Evolutionary conservation across 768 basidiomycete species (phyloP).

Genomic region (Lactifluus piperatus): DNA sequence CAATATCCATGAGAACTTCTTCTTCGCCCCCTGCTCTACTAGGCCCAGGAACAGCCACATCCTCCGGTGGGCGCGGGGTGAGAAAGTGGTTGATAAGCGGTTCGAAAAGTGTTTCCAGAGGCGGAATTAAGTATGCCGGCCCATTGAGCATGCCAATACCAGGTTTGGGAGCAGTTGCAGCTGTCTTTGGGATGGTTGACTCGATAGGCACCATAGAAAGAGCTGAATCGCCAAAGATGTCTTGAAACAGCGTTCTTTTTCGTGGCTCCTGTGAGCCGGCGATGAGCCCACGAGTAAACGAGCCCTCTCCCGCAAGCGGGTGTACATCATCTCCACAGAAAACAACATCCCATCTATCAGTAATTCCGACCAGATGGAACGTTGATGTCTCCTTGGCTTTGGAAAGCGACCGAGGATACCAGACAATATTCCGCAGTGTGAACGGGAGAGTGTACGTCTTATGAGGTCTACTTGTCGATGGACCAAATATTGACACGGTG

Average conservation of each 20-base stretch:
- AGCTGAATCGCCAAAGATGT: constrained; percentile 81
- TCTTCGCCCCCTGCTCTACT: constrained; percentile 25
- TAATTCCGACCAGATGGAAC: constrained; percentile 64
- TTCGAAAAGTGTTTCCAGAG: constrained; percentile 64
- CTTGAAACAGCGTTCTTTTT: constrained; percentile 68
- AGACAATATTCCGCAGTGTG: constrained; percentile 42
- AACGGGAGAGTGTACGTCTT: constrained; percentile 48
- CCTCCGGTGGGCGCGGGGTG: constrained; percentile 24
- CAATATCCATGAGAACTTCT: constrained; percentile 26
- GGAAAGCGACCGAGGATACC: constrained; percentile 30
- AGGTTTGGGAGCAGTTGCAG: constrained; percentile 23
- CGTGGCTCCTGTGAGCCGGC: constrained; percentile 25
- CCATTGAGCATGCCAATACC: constrained; percentile 49
- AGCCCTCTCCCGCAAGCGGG: constrained; percentile 35
- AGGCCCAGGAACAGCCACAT: constrained; percentile 8
- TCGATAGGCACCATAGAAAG: constrained; percentile 32
- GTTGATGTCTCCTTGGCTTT: constrained; percentile 26
- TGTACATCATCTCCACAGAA: constrained; percentile 54
- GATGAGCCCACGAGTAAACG: constrained; percentile 33
- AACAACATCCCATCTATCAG: constrained; percentile 53
- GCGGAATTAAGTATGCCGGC: constrained; percentile 71
- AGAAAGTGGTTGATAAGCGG: constrained; percentile 46
- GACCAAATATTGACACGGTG: constrained; percentile 39
- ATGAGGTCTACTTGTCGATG: constrained; percentile 37
- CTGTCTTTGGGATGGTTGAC: constrained; percentile 18